These are phyloP conservation scores for Purpureocillium lavendulum DNA, from an alignment of 2,329 filamentous ascomycete species.

Conservation along the genomic window DNA sequence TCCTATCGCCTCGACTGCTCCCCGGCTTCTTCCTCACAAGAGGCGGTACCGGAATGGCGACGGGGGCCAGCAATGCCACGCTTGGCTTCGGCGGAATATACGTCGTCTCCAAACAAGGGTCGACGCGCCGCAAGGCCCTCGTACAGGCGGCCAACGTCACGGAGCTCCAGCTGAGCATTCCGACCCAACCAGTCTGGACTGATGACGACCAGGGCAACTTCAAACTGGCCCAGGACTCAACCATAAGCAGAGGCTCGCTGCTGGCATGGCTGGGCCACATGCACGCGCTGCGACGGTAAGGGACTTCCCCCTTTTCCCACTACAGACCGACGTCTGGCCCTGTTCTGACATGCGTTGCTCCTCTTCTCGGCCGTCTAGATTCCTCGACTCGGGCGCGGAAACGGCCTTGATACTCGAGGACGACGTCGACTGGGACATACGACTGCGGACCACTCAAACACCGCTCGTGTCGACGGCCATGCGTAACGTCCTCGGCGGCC, in stretches of 20 bases:
- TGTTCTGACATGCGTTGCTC: too few relatives aligned
- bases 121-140: too few relatives aligned
- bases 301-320: too few relatives aligned
- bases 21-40: too few relatives aligned
- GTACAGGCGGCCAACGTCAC: conserved; percentile 1
- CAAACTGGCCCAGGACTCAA: neutral
- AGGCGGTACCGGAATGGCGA: too few relatives aligned
- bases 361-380: too few relatives aligned
- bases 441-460: conserved; percentile 1
- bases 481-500: neutral
- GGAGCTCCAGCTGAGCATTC: neutral
- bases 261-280: conserved; percentile 1
- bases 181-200: neutral
- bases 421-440: conserved; percentile 3
- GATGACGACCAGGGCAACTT: neutral
- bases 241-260: neutral
- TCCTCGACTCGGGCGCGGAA: conserved; percentile 2
- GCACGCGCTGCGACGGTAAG: neutral
- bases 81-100: conserved; percentile 2
- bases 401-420: conserved; percentile 1
- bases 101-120: too few relatives aligned
- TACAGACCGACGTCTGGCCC: too few relatives aligned
- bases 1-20: too few relatives aligned
- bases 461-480: neutral
- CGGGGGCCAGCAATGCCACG: too few relatives aligned